Percentiles rank a stretch among this genome's conserved stretches.
phyloP scores from a whole-genome alignment of 148 eudicot genomes.

The Amaranthus hypochondriacus region DNA sequence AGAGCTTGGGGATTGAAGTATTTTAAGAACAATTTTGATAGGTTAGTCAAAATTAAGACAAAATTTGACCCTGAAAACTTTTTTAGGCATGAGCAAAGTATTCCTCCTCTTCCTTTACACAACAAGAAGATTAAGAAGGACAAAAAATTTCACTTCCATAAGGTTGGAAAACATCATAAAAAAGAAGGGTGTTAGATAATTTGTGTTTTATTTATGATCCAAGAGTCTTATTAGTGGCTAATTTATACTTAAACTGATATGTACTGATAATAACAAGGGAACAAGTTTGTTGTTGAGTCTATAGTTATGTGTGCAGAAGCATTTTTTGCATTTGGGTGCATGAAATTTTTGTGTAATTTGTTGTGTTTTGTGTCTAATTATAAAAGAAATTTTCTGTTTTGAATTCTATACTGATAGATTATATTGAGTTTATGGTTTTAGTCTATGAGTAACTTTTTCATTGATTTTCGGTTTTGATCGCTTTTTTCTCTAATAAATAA shows the following conservation, averaged over 20 bases:
- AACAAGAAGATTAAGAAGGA: neutral
- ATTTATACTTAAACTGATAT: neutral
- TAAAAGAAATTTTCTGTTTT: slow-evolving; percentile 11
- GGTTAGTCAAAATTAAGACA: slow-evolving; percentile 28
- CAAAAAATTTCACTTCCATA: slow-evolving; percentile 9
- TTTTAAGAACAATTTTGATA: slow-evolving; percentile 25
- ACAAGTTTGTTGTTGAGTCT: neutral
- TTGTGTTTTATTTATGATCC: neutral
- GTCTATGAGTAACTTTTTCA: too few relatives aligned
- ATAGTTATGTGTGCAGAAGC: slow-evolving; percentile 8
- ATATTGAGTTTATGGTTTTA: neutral
- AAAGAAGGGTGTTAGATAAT: slow-evolving; percentile 5
- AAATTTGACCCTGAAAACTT: slow-evolving; percentile 30
- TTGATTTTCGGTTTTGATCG: too few relatives aligned
- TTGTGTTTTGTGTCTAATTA: slow-evolving; percentile 17
- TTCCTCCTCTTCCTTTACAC: slow-evolving; percentile 18
- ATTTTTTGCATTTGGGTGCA: neutral
- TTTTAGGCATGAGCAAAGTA: slow-evolving; percentile 33
- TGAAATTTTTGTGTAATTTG: slow-evolving; percentile 17
- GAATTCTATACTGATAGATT: neutral
- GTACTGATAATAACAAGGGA: slow-evolving; percentile 15
- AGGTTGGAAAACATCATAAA: slow-evolving; percentile 22
- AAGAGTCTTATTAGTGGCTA: neutral
- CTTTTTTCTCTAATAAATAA: too few relatives aligned
- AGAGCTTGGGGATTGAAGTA: slow-evolving; percentile 27